A percentile compares a stretch with the other conserved stretches of the same genome.
These are phyloP conservation scores for Suillus plorans DNA, from an alignment of 768 basidiomycete species.

Conservation along the genomic window DNA sequence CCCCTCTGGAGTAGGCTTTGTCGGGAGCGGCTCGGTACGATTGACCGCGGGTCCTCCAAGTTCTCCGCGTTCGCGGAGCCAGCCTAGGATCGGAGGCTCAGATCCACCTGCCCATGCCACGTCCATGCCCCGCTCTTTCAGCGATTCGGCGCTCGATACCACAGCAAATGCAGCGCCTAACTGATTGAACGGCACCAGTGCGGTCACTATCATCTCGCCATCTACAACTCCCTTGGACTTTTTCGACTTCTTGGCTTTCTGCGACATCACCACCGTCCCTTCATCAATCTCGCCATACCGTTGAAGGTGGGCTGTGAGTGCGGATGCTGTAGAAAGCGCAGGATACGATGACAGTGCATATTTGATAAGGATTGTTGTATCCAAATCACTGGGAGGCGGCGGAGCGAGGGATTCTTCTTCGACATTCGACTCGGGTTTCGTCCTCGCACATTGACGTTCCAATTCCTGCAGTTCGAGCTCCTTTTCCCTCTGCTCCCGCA, in stretches of 20 bases:
- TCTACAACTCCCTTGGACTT: constrained; percentile 38
- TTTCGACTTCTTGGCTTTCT: constrained; percentile 51
- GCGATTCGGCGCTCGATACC: constrained; percentile 57
- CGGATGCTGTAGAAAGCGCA: constrained; percentile 18
- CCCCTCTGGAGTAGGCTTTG: constrained; percentile 14
- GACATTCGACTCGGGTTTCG: constrained; percentile 24
- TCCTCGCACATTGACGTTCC: constrained; percentile 39
- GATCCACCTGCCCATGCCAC: constrained; percentile 69
- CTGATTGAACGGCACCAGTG: constrained; percentile 74
- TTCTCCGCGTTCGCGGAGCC: constrained; percentile 73
- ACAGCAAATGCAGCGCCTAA: constrained; percentile 77
- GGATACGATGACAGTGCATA: constrained; percentile 58
- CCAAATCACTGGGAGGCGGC: constrained; percentile 61
- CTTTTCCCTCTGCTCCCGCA: constrained; percentile 67
- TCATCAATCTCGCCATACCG: constrained; percentile 66
- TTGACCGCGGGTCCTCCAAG: constrained; percentile 34
- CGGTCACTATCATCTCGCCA: constrained; percentile 56
- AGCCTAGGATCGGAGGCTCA: constrained; percentile 70
- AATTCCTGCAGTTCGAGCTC: constrained; percentile 33
- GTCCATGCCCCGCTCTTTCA: constrained; percentile 62
- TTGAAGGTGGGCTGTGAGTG: constrained; percentile 42
- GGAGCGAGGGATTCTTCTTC: constrained; percentile 48
- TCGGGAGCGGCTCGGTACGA: constrained; percentile 21
- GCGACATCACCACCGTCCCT: constrained; percentile 63
- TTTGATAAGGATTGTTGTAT: constrained; percentile 76